A percentile compares a stretch with the other conserved stretches of the same genome.
These are phyloP conservation scores for Umbelopsis vinacea DNA, from an alignment of 192 early-diverging fungal genomes.

Conservation along the genomic window DNA sequence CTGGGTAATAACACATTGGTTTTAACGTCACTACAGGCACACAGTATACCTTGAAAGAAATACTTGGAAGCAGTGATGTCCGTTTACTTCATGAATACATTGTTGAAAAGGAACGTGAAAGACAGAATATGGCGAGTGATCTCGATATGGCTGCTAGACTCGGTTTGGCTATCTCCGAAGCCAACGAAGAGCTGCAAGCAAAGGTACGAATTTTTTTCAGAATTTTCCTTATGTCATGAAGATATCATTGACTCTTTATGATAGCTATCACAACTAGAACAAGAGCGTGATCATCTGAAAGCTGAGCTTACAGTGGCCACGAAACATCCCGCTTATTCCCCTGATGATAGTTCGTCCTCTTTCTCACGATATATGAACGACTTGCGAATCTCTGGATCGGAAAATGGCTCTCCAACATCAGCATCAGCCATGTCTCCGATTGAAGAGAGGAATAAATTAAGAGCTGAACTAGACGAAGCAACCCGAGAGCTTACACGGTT, in stretches of 20 bases:
- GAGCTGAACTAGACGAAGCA: conserved; percentile 54
- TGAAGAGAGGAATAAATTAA: conserved; percentile 53
- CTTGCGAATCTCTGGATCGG: neutral
- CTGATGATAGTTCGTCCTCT: neutral
- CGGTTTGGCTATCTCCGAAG: conserved; percentile 59
- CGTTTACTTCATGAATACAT: conserved; percentile 48
- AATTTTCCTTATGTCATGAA: neutral
- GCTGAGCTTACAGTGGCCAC: neutral
- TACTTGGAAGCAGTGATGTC: conserved; percentile 54
- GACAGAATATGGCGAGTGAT: conserved; percentile 52
- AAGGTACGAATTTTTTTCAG: conserved; percentile 31
- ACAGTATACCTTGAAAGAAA: conserved; percentile 38
- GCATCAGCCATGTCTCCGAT: conserved; percentile 30
- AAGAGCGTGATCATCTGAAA: conserved; percentile 22
- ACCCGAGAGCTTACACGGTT: conserved; percentile 55
- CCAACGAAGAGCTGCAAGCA: conserved; percentile 55
- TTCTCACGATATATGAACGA: neutral
- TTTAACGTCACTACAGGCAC: conserved; percentile 26
- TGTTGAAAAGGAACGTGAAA: conserved; percentile 64
- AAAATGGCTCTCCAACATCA: conserved; percentile 4
- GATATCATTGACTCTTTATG: too few relatives aligned
- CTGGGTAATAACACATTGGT: neutral
- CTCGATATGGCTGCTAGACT: conserved; percentile 63
- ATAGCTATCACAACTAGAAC: conserved; percentile 41
- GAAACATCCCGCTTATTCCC: neutral